Evolutionary conservation across 2,329 filamentous ascomycete species (phyloP), one percentile per base, ranked within the genome.

Genomic region (Alternaria infectoria): DNA sequence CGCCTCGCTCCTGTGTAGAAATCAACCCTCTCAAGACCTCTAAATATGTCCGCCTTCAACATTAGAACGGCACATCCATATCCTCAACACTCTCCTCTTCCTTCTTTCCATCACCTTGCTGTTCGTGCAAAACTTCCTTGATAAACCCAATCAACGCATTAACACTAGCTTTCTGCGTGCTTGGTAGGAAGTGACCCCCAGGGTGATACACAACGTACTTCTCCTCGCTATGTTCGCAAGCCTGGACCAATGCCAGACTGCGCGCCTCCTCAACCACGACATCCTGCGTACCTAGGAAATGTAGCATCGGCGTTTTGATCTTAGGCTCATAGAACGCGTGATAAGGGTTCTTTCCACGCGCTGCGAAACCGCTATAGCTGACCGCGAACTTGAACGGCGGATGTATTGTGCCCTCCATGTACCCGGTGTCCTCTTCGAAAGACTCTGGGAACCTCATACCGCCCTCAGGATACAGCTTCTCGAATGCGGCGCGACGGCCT

Each of bases 121-220:
- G 68, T 30, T 74, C 79, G 54, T 83, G 82, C 67, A 88, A 67
- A 50, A 81, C 79, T 66, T 86, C 85, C 70, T 83, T 84, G 51
- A 96, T 88, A 75, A 94, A 97, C 1, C 86, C 88, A 5, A 91
- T 89, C 68, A 96, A 81, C 30, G 90, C 90, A 83, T 90, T 90
- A 19, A 90, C 88, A 86, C 91, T 96, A 69, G 93, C 91, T 82
- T 91, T 93, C 69, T 90, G 88, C 63, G 93, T 83, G 57, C 80
- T 89, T 0, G 95, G 95, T 74, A 97, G 87, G 74, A 97, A 93
- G 79, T 98, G 95, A 0, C 94, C 94, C 8, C 95, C 95, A 1
- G 95, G 94, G 80, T 97, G 93, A 71, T 91, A 88, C 56, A 91
- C 84, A 56, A 88, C 84, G 25, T 61, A 67, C 69, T 81, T 85